Conservation (phyloP, 371 early-diverging fungal species). For the Blastocladiella emersonii region DNA sequence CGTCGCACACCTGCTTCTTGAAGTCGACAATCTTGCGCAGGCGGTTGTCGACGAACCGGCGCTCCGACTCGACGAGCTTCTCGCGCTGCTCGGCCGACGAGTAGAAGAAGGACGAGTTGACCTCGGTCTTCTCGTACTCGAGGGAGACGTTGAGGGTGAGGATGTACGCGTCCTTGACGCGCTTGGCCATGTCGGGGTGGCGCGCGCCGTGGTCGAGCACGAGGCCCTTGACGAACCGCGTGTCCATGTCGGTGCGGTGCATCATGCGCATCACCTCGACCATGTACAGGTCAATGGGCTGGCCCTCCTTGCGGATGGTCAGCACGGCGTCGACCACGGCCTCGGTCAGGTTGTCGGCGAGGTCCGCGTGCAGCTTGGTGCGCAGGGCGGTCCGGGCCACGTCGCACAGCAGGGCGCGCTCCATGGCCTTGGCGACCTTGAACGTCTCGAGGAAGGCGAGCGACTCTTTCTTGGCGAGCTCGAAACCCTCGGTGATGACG, state of each 20-base stretch:
- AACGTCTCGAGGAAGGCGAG: slow-evolving; percentile 78
- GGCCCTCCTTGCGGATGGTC: slow-evolving; percentile 55
- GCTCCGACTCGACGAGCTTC: slow-evolving; percentile 95
- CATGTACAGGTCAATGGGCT: slow-evolving; percentile 97
- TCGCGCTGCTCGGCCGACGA: slow-evolving; percentile 96
- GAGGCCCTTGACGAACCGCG: slow-evolving; percentile 87
- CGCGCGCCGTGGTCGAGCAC: neutral
- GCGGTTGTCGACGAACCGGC: slow-evolving; percentile 89
- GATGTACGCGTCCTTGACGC: slow-evolving; percentile 80
- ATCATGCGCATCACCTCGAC: slow-evolving; percentile 99
- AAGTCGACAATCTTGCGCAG: slow-evolving; percentile 91
- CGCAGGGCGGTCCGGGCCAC: slow-evolving; percentile 91
- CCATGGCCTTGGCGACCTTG: slow-evolving; percentile 55
- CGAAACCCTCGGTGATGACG: slow-evolving; percentile 91
- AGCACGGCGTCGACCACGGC: slow-evolving; percentile 95
- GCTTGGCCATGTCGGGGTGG: slow-evolving; percentile 49
- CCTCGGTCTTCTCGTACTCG: slow-evolving; percentile 97
- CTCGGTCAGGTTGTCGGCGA: slow-evolving; percentile 86
- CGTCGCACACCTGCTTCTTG: slow-evolving; percentile 78
- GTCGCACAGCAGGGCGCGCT: slow-evolving; percentile 79
- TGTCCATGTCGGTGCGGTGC: slow-evolving; percentile 92
- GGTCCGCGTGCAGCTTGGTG: slow-evolving; percentile 83
- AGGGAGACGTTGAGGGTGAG: slow-evolving; percentile 96
- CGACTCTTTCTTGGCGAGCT: slow-evolving; percentile 88
- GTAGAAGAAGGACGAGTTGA: slow-evolving; percentile 99